Percentiles rank a stretch among this genome's conserved stretches.
These are phyloP conservation scores for Lactarius deliciosus DNA, from an alignment of 768 basidiomycete genomes.

Conservation along the genomic window DNA sequence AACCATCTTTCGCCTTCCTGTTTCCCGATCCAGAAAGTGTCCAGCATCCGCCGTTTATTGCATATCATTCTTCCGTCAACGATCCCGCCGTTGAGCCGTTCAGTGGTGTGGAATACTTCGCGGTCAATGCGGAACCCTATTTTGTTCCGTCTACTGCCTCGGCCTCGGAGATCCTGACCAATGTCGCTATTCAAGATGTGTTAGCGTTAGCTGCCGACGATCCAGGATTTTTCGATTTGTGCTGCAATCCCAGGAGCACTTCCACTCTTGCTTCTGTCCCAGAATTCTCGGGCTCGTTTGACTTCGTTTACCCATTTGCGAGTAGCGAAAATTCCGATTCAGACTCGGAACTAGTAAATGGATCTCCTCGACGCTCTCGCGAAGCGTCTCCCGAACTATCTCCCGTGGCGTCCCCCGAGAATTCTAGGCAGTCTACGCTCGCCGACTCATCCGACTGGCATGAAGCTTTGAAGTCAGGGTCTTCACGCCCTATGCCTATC, in stretches of 20 bases:
- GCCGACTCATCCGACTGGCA: background rate
- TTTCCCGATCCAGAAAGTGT: background rate
- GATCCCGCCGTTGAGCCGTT: background rate
- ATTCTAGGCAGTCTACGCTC: background rate
- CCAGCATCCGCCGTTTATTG: background rate
- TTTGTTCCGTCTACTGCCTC: constrained; percentile 24
- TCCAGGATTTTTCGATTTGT: background rate
- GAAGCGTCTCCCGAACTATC: background rate
- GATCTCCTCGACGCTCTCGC: background rate
- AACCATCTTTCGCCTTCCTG: background rate
- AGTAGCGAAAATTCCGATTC: background rate
- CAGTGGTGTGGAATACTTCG: background rate
- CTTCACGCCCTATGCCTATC: background rate
- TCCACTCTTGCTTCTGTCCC: constrained; percentile 11
- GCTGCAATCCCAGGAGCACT: background rate
- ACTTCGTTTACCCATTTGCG: constrained; percentile 2
- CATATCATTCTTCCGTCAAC: background rate
- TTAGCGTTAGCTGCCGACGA: constrained; percentile 9
- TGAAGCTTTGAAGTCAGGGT: background rate
- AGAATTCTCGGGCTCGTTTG: constrained; percentile 9
- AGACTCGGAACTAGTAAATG: background rate
- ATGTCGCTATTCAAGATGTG: constrained; percentile 20
- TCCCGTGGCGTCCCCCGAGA: background rate
- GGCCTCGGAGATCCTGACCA: constrained; percentile 19
- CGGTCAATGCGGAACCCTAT: constrained; percentile 10